These are phyloP conservation scores for Melanogaster broomeanus DNA, from an alignment of 768 basidiomycete species.

Conservation along the genomic window DNA sequence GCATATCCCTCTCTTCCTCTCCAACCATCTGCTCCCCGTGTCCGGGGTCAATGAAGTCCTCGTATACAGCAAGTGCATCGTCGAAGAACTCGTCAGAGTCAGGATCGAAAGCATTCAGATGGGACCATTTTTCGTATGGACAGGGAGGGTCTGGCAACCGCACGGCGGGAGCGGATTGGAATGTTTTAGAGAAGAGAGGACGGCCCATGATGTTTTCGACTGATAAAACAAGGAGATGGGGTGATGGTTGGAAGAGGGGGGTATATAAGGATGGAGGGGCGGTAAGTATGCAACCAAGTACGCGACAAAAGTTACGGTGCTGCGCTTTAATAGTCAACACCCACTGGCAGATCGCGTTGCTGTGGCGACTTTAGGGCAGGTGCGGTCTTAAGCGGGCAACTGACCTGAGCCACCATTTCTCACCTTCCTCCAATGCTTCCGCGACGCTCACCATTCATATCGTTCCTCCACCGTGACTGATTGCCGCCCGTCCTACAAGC, in stretches of 20 bases:
- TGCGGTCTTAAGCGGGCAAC: conserved; percentile 33
- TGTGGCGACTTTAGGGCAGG: conserved; percentile 34
- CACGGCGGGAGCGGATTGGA: conserved; percentile 39
- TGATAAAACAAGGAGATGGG: conserved; percentile 28
- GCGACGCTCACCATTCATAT: no score
- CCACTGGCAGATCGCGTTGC: no score
- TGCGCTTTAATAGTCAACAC: conserved; percentile 16
- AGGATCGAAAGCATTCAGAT: conserved; percentile 71
- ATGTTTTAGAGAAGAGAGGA: conserved; percentile 54
- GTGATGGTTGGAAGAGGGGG: conserved; percentile 5
- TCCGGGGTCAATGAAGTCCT: conserved; percentile 59
- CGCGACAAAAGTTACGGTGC: conserved; percentile 1
- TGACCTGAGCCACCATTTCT: not conserved
- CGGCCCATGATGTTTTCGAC: conserved; percentile 50
- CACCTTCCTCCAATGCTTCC: no score
- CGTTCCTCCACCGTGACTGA: no score
- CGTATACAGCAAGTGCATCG: conserved; percentile 57
- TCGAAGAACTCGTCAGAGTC: conserved; percentile 79
- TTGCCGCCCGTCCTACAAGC: no score
- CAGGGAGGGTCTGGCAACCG: conserved; percentile 43
- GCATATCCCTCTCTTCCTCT: conserved; percentile 35
- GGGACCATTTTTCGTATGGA: conserved; percentile 60
- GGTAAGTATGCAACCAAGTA: not conserved
- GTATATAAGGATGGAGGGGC: conserved; percentile 11
- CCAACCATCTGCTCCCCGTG: conserved; percentile 20